These are phyloP conservation scores for Eragrostis curvula DNA, from an alignment of 176 grass and related monocot genomes.

Conservation along the genomic window DNA sequence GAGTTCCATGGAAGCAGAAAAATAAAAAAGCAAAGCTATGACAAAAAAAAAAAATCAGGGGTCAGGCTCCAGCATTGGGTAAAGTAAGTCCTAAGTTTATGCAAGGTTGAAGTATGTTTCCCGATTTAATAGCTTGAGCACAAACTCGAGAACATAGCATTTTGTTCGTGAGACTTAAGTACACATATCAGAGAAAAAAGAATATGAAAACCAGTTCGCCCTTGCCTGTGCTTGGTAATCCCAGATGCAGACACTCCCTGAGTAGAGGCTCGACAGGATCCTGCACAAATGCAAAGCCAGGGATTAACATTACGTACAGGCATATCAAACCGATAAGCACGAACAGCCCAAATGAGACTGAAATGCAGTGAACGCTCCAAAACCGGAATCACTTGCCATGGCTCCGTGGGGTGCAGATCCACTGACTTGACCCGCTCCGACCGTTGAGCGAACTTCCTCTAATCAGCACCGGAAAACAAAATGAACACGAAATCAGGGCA, in stretches of 20 bases:
- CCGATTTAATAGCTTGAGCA: background rate
- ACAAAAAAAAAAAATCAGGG: background rate
- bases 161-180: background rate
- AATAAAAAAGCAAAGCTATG: background rate
- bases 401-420: conserved; percentile 97
- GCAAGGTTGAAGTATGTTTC: background rate
- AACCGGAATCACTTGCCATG: conserved; percentile 66
- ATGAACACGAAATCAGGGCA: conserved; percentile 25
- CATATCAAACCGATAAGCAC: conserved; percentile 2
- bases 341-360: background rate
- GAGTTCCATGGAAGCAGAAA: background rate
- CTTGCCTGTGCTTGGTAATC: conserved; percentile 94
- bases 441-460: conserved; percentile 96
- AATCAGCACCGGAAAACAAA: conserved; percentile 43
- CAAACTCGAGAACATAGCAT: background rate
- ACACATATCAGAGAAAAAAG: background rate
- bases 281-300: conserved; percentile 52
- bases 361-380: conserved; percentile 11
- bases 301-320: conserved; percentile 27
- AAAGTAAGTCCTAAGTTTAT: background rate
- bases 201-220: background rate
- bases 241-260: conserved; percentile 97
- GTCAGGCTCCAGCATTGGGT: background rate
- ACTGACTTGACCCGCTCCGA: conserved; percentile 97
- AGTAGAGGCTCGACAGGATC: conserved; percentile 95